Conservation (phyloP, 2,329 filamentous ascomycete genomes). For the Botrytis galanthina region DNA sequence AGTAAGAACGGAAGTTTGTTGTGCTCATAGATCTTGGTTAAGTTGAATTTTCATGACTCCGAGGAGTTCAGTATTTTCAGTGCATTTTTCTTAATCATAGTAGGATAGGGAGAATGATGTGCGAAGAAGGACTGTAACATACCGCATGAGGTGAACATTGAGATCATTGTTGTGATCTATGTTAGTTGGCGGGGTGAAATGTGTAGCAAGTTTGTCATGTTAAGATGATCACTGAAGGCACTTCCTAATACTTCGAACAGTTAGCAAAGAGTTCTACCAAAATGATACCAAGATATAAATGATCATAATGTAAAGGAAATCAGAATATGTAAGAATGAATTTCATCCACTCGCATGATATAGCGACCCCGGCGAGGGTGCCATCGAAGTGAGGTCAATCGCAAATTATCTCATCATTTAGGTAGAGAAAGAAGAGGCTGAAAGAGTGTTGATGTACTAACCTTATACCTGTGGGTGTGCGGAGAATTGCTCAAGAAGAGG, state of each 20-base stretch:
- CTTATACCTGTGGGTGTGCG: neutral
- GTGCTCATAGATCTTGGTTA: constrained; percentile 42
- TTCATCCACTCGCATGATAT: constrained; percentile 77
- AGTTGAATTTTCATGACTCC: constrained; percentile 37
- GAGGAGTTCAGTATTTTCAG: constrained; percentile 42
- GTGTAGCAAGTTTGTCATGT: neutral
- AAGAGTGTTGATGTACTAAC: constrained; percentile 8
- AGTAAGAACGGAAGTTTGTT: neutral
- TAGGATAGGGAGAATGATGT: neutral
- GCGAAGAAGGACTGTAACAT: neutral
- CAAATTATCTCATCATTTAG: constrained; percentile 96
- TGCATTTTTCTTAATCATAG: constrained; percentile 41
- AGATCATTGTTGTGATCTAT: neutral
- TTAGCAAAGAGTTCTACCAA: neutral
- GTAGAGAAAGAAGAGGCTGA: constrained; percentile 25
- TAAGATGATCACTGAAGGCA: no score
- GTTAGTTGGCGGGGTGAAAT: neutral
- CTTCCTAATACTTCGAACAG: constrained; percentile 7
- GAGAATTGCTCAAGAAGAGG: neutral
- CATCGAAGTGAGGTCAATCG: constrained; percentile 87
- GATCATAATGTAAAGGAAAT: constrained; percentile 41
- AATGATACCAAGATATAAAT: neutral
- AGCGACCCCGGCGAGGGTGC: constrained; percentile 87
- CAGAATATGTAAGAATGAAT: constrained; percentile 99
- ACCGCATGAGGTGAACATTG: neutral